phyloP scores from a whole-genome alignment of 805 yeast species.

The Metschnikowia drakensbergensis region DNA sequence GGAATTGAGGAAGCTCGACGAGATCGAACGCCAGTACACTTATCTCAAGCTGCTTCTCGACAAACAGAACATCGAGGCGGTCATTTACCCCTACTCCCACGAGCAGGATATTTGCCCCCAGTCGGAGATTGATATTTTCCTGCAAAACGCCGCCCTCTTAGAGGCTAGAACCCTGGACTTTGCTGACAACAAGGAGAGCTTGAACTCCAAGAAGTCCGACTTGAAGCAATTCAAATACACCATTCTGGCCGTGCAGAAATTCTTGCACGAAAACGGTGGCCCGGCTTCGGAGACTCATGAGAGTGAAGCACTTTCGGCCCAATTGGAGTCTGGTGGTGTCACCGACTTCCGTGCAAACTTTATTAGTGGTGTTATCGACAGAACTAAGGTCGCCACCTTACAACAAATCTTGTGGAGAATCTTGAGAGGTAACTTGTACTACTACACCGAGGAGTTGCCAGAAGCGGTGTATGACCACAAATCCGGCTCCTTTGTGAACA shows the following conservation, averaged over 20 bases:
- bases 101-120: conserved; percentile 35
- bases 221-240: conserved; percentile 66
- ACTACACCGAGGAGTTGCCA: conserved; percentile 68
- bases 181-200: conserved; percentile 60
- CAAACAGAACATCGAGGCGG: conserved; percentile 42
- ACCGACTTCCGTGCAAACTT: conserved; percentile 37
- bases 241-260: conserved; percentile 34
- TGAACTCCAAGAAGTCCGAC: conserved; percentile 59
- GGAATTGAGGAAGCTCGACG: conserved; percentile 79
- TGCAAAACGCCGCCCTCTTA: conserved; percentile 56
- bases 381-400: conserved; percentile 63
- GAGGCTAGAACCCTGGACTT: conserved; percentile 75
- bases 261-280: conserved; percentile 30
- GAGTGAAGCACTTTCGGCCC: conserved; percentile 35
- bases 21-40: conserved; percentile 74
- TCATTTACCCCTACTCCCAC: conserved; percentile 32
- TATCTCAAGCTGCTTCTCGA: conserved; percentile 46
- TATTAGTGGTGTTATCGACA: conserved; percentile 77
- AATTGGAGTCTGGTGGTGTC: conserved; percentile 36
- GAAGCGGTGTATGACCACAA: conserved; percentile 65
- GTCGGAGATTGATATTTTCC: conserved; percentile 68
- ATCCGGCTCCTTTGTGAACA: conserved; percentile 54
- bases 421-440: conserved; percentile 84
- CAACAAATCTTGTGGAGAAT: conserved; percentile 90
- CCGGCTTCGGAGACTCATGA: conserved; percentile 22